Percentiles rank a stretch among this genome's conserved stretches.
Conservation (phyloP, 73 alveolate species). For the Symbiodinium natans region DNA sequence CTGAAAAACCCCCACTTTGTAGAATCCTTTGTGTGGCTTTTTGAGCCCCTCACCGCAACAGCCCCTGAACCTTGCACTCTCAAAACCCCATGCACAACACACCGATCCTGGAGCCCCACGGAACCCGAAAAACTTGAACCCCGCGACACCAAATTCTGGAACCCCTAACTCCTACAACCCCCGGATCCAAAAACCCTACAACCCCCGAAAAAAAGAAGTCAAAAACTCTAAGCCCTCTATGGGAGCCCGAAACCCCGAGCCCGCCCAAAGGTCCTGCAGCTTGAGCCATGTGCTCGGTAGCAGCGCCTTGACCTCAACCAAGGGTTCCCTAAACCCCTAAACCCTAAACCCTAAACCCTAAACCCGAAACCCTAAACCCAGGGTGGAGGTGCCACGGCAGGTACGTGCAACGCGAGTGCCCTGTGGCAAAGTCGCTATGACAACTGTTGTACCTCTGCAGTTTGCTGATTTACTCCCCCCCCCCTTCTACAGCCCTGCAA, state of each 20-base stretch:
- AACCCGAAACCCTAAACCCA: not conserved
- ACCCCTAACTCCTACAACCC: not conserved
- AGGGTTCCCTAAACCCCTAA: not conserved
- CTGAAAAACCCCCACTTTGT: too few species aligned
- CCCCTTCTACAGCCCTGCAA: too few species aligned
- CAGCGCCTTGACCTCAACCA: constrained; percentile 14
- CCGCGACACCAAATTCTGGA: not conserved
- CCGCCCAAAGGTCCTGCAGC: constrained; percentile 35
- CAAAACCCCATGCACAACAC: too few species aligned
- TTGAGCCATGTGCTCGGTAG: constrained; percentile 68
- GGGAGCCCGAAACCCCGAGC: not conserved
- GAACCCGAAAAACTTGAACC: not conserved
- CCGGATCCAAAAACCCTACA: not conserved
- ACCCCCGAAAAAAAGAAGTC: not conserved
- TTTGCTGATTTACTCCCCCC: too few species aligned
- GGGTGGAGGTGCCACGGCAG: too few species aligned
- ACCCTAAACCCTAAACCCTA: not conserved
- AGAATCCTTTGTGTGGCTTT: too few species aligned
- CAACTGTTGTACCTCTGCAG: too few species aligned
- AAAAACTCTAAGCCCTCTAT: not conserved
- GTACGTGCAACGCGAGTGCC: too few species aligned
- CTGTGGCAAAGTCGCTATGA: too few species aligned
- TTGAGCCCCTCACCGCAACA: too few species aligned
- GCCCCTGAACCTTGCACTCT: too few species aligned
- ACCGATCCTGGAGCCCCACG: too few species aligned